Evolutionary conservation across 2,329 filamentous ascomycete species (phyloP).

Genomic region (Fusarium vanettenii): DNA sequence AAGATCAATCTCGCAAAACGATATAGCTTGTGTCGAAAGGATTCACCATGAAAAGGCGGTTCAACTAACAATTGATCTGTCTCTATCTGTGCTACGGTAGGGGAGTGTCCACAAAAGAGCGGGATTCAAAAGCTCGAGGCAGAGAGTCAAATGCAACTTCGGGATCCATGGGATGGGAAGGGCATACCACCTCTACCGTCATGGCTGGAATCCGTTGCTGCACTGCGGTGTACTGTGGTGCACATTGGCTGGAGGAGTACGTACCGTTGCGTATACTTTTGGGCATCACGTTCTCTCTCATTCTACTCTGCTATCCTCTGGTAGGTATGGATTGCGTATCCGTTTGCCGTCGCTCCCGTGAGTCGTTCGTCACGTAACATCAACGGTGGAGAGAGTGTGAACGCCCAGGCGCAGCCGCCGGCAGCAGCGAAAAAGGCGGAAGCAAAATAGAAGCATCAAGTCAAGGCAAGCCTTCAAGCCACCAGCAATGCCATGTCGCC

Average conservation of each 20-base stretch:
- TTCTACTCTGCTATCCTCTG: background rate
- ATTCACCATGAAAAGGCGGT: background rate
- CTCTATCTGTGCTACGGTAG: slow-evolving; percentile 31
- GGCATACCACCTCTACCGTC: background rate
- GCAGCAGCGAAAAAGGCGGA: slow-evolving; percentile 19
- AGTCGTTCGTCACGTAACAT: slow-evolving; percentile 35
- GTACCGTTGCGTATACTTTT: slow-evolving; percentile 23
- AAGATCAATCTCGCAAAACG: background rate
- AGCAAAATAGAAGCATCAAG: slow-evolving; percentile 27
- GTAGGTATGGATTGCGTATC: slow-evolving; percentile 28
- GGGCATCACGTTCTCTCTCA: background rate
- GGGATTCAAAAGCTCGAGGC: slow-evolving; percentile 23
- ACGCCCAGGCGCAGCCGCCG: slow-evolving; percentile 34
- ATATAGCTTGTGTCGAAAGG: background rate
- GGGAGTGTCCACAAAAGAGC: slow-evolving; percentile 38
- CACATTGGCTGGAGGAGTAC: slow-evolving; percentile 2
- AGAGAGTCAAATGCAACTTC: slow-evolving; percentile 17
- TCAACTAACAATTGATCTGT: background rate
- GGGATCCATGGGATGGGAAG: slow-evolving; percentile 11
- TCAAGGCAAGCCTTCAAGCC: slow-evolving; percentile 16
- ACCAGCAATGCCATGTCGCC: slow-evolving; percentile 11
- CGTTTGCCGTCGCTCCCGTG: background rate
- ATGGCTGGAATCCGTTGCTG: background rate
- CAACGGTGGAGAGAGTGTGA: slow-evolving; percentile 35
- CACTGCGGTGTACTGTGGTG: slow-evolving; percentile 1